Percentiles rank a stretch among this genome's conserved stretches.
These are phyloP conservation scores for Eucommia ulmoides DNA, from an alignment of 257 asterid species.

Conservation along the genomic window DNA sequence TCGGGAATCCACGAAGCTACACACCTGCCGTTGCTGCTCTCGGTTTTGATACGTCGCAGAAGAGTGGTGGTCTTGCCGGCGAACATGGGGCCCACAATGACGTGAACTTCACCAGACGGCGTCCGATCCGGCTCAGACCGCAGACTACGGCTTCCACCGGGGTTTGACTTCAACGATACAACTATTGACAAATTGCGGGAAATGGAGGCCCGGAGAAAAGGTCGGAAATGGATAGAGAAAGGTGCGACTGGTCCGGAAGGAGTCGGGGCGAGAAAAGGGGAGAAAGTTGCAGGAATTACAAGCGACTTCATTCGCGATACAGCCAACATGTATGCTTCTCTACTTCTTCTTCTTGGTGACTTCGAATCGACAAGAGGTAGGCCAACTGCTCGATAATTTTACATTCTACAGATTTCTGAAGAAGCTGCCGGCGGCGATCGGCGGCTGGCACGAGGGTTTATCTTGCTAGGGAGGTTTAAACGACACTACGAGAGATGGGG, in stretches of 20 bases:
- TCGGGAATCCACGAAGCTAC: conserved; percentile 9
- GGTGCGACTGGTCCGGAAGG: conserved; percentile 21
- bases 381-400: too few relatives aligned
- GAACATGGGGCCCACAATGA: conserved; percentile 96
- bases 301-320: conserved; percentile 49
- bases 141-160: too few relatives aligned
- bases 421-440: too few relatives aligned
- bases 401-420: too few relatives aligned
- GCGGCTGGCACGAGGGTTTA: too few relatives aligned
- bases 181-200: conserved; percentile 3
- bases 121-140: not conserved
- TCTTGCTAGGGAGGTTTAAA: too few relatives aligned
- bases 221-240: conserved; percentile 16
- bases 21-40: conserved; percentile 71
- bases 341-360: too few relatives aligned
- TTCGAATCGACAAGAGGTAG: too few relatives aligned
- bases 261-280: not conserved
- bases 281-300: conserved; percentile 17
- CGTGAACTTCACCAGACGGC: conserved; percentile 71
- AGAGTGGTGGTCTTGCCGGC: conserved; percentile 96
- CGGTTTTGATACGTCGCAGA: conserved; percentile 64
- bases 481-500: too few relatives aligned
- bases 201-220: conserved; percentile 17
- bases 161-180: too few relatives aligned
- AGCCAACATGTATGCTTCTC: conserved; percentile 21